Evolutionary conservation across 257 asterid genomes (phyloP), one percentile per base, ranked within the genome.

Genomic region (Nicotiana undulata): DNA sequence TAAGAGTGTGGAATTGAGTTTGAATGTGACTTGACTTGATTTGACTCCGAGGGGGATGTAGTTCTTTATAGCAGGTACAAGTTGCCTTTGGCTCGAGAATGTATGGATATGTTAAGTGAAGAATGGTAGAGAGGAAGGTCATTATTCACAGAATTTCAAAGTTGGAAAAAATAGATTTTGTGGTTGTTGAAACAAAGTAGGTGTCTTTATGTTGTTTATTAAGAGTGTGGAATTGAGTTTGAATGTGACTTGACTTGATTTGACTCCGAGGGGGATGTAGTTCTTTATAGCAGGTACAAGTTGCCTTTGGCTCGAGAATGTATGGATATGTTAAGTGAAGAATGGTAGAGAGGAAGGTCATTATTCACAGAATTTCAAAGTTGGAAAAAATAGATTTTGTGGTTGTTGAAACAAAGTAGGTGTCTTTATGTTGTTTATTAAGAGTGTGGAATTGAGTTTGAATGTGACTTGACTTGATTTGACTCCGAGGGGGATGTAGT

Each of bases 161-260:
- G 56, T 51, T 5, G 44, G 44, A 34, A 34, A 6, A 34, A 1
- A 0, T 6, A 34, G 16, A 13, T 51, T 51, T 51, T 51, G 18
- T 40, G 34, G 34, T 44, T 70, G 24, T 70, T 37, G n/a, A 40
- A 68, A 10, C 11, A 17, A 40, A n/a, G 8, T 67, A 67, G 55
- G 6, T 68, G 56, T 37, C 16, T 37, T 37, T 68, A 20, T n/a
- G 56, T 5, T 40, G n/a, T 20, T 40, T 20, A 37, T 40, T 20
- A 37, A 5, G 55, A 40, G 13, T 40, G 77, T 68, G 9, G 56
- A 37, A 68, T 5, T 68, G 77, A 40, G 32, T 68, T 68, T 40
- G 77, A 68, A 68, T 68, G 76, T 40, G 76, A 40, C 31, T 63
- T 61, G 34, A 61, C 34, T 68, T 68, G 76, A 20, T 70, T 68